These are phyloP conservation scores for Fonsecaea pedrosoi DNA, from an alignment of 2,329 filamentous ascomycete genomes.

Conservation along the genomic window DNA sequence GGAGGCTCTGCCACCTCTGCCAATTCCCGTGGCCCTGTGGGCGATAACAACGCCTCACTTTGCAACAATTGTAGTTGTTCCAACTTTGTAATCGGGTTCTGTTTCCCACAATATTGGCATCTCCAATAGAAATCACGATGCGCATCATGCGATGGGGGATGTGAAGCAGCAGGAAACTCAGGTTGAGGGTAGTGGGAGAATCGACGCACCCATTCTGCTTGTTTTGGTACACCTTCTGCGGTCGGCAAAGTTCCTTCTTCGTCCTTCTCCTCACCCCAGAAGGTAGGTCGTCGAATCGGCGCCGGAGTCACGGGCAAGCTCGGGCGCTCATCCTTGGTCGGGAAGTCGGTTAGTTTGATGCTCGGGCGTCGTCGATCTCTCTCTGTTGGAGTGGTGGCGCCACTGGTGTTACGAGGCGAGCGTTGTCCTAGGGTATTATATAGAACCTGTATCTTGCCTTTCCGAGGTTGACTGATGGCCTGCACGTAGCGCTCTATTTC, in stretches of 20 bases:
- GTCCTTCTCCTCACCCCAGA: conserved; percentile 69
- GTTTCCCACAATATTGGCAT: conserved; percentile 50
- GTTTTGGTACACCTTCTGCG: conserved; percentile 82
- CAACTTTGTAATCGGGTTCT: conserved; percentile 75
- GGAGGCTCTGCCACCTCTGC: conserved; percentile 36
- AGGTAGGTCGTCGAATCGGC: conserved; percentile 71
- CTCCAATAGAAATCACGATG: conserved; percentile 42
- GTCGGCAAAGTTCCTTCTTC: conserved; percentile 68
- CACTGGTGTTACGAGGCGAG: conserved; percentile 26
- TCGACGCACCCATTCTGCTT: conserved; percentile 91
- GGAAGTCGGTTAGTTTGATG: conserved; percentile 84
- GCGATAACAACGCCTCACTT: conserved; percentile 63
- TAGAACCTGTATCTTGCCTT: conserved; percentile 55
- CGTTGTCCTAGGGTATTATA: conserved; percentile 39
- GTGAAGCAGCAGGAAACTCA: conserved; percentile 33
- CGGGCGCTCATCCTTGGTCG: conserved; percentile 78
- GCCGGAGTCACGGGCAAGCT: conserved; percentile 91
- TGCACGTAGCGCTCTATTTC: conserved; percentile 89
- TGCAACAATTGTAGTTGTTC: conserved; percentile 73
- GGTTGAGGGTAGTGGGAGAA: conserved; percentile 43
- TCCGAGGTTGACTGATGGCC: conserved; percentile 68
- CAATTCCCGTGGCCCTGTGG: conserved; percentile 26
- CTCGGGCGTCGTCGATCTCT: conserved; percentile 55
- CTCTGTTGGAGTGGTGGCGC: conserved; percentile 39
- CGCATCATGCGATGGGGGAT: conserved; percentile 34